Conservation (phyloP, 345 rosid species). For the Mallotus nudiflorus region DNA sequence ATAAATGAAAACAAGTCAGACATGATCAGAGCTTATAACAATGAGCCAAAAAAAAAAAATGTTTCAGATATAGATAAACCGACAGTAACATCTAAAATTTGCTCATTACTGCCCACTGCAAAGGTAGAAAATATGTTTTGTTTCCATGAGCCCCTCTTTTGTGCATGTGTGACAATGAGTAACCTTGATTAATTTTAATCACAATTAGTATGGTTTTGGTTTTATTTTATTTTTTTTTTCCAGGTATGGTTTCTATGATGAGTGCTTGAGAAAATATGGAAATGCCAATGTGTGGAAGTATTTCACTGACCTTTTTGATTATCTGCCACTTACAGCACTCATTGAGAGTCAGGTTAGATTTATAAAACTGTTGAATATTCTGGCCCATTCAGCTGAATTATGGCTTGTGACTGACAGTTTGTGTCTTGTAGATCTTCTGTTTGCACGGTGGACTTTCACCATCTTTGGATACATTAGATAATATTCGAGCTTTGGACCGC, state of each 20-base stretch:
- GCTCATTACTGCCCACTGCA: too few species aligned
- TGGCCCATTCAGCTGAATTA: conserved; percentile 5
- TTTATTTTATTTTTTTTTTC: conserved; percentile 16
- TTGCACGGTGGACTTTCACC: conserved; percentile 97
- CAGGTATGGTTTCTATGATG: conserved; percentile 97
- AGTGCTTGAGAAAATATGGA: conserved; percentile 93
- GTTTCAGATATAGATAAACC: too few species aligned
- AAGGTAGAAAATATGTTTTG: background rate
- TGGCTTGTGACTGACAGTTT: conserved; percentile 12
- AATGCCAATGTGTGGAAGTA: conserved; percentile 97
- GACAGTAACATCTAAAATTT: too few species aligned
- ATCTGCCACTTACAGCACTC: conserved; percentile 89
- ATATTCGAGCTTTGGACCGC: conserved; percentile 91
- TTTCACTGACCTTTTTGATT: conserved; percentile 88
- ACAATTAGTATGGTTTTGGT: background rate
- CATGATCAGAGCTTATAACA: too few species aligned
- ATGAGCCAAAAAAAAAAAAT: too few species aligned
- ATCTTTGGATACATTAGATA: conserved; percentile 89
- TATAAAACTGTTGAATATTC: conserved; percentile 2
- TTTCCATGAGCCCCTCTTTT: background rate
- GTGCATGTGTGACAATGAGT: background rate
- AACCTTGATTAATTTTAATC: background rate
- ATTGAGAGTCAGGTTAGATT: conserved; percentile 85
- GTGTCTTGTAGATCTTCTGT: conserved; percentile 64
- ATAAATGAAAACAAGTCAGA: too few species aligned